A percentile compares a stretch with the other conserved stretches of the same genome.
phyloP scores from a whole-genome alignment of 164 flowering plant genomes.

The Vitis amurensis region DNA sequence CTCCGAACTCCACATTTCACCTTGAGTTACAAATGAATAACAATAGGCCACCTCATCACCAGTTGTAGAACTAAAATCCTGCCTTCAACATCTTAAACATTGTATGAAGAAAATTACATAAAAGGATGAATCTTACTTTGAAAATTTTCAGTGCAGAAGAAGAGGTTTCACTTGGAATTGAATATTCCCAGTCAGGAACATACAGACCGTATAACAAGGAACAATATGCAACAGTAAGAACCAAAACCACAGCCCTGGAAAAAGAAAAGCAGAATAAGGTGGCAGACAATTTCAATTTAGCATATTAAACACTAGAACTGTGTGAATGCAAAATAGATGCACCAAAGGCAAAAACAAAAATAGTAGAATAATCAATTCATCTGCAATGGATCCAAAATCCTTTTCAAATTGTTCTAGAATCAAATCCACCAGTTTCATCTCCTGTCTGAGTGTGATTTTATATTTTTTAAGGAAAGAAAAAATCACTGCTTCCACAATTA shows the following conservation, averaged over 20 bases:
- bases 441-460: too few relatives aligned
- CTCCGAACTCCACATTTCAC: conserved; percentile 84
- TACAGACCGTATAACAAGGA: conserved; percentile 58
- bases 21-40: conserved; percentile 22
- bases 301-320: neutral
- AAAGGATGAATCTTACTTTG: conserved; percentile 28
- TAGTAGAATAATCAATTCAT: too few relatives aligned
- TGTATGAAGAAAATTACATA: neutral
- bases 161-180: conserved; percentile 28
- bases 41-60: neutral
- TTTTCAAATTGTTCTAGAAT: too few relatives aligned
- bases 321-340: neutral
- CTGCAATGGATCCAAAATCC: too few relatives aligned
- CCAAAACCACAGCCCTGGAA: conserved; percentile 43
- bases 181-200: conserved; percentile 82
- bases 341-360: too few relatives aligned
- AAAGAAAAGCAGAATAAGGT: conserved; percentile 1
- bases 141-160: conserved; percentile 25
- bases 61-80: neutral
- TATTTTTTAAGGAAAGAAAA: too few relatives aligned
- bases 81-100: neutral
- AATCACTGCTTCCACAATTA: too few relatives aligned
- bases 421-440: too few relatives aligned
- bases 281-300: neutral
- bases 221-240: conserved; percentile 41